These are phyloP conservation scores for Chaetothyriales sp. DNA, from an alignment of 2,329 filamentous ascomycete genomes.

Conservation along the genomic window DNA sequence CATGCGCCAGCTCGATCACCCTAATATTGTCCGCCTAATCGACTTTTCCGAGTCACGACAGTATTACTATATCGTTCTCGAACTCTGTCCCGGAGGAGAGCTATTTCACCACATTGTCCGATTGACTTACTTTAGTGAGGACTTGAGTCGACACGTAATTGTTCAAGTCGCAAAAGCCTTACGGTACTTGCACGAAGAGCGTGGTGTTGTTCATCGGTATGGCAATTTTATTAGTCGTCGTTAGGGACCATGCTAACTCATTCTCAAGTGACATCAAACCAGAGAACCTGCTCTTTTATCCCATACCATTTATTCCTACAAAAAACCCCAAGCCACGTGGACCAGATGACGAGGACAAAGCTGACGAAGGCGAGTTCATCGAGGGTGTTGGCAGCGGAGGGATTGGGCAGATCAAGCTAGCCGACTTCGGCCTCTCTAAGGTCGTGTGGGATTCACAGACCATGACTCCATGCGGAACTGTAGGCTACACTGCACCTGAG, in stretches of 20 bases:
- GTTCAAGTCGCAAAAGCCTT: constrained; percentile 86
- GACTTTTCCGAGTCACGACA: constrained; percentile 87
- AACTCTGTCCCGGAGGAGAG: constrained; percentile 87
- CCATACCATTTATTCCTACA: constrained; percentile 64
- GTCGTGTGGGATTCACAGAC: constrained; percentile 97
- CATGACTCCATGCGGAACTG: constrained; percentile 97
- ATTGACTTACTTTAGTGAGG: constrained; percentile 95
- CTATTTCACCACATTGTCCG: constrained; percentile 97
- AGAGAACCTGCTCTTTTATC: constrained; percentile 83
- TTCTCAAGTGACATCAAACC: constrained; percentile 79
- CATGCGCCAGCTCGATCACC: constrained; percentile 92
- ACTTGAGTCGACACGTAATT: constrained; percentile 87
- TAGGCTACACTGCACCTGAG: constrained; percentile 97
- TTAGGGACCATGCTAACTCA: constrained; percentile 19
- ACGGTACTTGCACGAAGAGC: constrained; percentile 85
- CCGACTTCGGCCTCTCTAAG: constrained; percentile 94
- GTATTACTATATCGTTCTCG: constrained; percentile 95
- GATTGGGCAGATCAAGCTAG: constrained; percentile 91
- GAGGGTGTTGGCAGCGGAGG: constrained; percentile 69
- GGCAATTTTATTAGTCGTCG: constrained; percentile 22
- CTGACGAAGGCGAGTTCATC: constrained; percentile 87
- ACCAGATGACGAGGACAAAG: constrained; percentile 91
- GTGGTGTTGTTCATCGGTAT: constrained; percentile 91
- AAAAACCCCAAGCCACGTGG: constrained; percentile 65
- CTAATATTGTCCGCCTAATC: constrained; percentile 85